phyloP scores from a whole-genome alignment of 2,329 filamentous ascomycete genomes.

The Dactylellina sp. region DNA sequence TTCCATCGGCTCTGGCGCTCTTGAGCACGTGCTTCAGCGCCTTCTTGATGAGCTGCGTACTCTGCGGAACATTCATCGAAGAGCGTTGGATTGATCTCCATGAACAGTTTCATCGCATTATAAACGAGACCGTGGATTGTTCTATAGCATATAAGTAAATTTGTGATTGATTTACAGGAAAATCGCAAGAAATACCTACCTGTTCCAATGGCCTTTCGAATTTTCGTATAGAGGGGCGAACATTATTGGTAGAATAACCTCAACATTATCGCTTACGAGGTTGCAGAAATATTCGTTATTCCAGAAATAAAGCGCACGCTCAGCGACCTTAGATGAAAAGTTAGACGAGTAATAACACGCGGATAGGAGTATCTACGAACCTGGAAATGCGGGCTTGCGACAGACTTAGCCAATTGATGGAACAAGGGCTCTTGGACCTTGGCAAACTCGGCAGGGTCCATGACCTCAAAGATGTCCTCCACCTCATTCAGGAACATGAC shows the following conservation, averaged over 20 bases:
- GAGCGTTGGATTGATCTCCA: slow-evolving; percentile 98
- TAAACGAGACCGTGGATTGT: slow-evolving; percentile 99
- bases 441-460: slow-evolving; percentile 98
- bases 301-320: slow-evolving; percentile 98
- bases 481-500: slow-evolving; percentile 99
- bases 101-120: slow-evolving; percentile 99
- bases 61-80: slow-evolving; percentile 99
- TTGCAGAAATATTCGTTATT: slow-evolving; percentile 99
- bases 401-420: slow-evolving; percentile 96
- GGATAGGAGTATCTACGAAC: slow-evolving; percentile 62
- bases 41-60: slow-evolving; percentile 96
- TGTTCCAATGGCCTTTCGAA: slow-evolving; percentile 98
- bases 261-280: slow-evolving; percentile 97
- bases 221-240: slow-evolving; percentile 98
- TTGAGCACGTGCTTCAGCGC: slow-evolving; percentile 83
- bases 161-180: neutral
- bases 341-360: slow-evolving; percentile 1
- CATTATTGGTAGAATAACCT: slow-evolving; percentile 98
- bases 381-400: slow-evolving; percentile 98
- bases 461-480: slow-evolving; percentile 99
- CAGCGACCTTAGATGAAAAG: slow-evolving; percentile 75
- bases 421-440: slow-evolving; percentile 98
- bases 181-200: slow-evolving; percentile 69
- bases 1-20: slow-evolving; percentile 90
- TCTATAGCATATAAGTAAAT: slow-evolving; percentile 68